Percentiles rank a stretch among this genome's conserved stretches.
Conservation (phyloP, 495 filamentous ascomycete species). For the Tirmania nivea region DNA sequence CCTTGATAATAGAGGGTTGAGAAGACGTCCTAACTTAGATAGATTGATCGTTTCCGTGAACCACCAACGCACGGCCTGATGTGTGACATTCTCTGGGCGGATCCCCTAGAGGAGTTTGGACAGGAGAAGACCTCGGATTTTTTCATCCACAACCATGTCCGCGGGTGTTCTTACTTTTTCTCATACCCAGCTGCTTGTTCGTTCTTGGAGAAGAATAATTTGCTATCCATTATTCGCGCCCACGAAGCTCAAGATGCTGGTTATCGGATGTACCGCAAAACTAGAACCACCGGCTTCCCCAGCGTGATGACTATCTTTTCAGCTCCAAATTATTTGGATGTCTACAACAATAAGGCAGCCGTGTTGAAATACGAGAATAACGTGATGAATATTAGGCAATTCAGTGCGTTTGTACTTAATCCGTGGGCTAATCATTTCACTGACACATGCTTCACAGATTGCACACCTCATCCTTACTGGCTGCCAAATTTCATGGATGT, state of each 20-base stretch:
- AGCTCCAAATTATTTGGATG: constrained; percentile 91
- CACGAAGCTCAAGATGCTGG: constrained; percentile 97
- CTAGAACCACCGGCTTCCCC: constrained; percentile 88
- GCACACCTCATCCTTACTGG: constrained; percentile 98
- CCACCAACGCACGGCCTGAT: constrained; percentile 93
- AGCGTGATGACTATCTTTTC: constrained; percentile 99
- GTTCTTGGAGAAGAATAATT: constrained; percentile 96
- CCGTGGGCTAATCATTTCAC: not conserved
- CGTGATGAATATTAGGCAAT: constrained; percentile 99
- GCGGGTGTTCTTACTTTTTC: constrained; percentile 98
- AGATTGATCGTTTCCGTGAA: constrained; percentile 97
- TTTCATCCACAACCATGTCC: constrained; percentile 94
- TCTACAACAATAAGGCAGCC: constrained; percentile 99
- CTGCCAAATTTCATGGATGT: constrained; percentile 99
- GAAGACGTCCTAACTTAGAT: not conserved
- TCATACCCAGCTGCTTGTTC: constrained; percentile 95
- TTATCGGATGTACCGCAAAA: constrained; percentile 98
- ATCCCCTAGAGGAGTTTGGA: constrained; percentile 96
- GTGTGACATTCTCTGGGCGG: constrained; percentile 98
- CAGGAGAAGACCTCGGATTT: constrained; percentile 95
- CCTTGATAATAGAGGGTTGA: not conserved
- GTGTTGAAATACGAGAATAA: constrained; percentile 99
- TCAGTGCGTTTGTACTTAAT: constrained; percentile 29
- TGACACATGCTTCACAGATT: constrained; percentile 29
- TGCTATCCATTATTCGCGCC: constrained; percentile 92